A percentile compares a stretch with the other conserved stretches of the same genome.
Conservation (phyloP, 164 flowering plant genomes). For the Nymphaea thermarum region DNA sequence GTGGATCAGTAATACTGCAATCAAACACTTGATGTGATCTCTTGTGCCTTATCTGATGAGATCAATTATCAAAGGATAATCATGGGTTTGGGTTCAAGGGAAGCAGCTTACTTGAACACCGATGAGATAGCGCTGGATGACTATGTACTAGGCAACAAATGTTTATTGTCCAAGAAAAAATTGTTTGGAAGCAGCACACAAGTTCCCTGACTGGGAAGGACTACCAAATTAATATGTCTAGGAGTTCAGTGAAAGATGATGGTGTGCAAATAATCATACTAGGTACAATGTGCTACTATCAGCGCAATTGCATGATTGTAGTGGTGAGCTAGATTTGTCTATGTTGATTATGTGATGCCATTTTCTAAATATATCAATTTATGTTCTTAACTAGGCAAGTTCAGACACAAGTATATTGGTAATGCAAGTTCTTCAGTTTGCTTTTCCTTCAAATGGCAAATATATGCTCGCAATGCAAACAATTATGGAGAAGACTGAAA, state of each 20-base stretch:
- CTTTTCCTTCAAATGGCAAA: constrained; percentile 56
- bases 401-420: constrained; percentile 5
- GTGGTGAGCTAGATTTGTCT: constrained; percentile 25
- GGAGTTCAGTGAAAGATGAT: constrained; percentile 14
- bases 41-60: constrained; percentile 34
- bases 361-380: constrained; percentile 45
- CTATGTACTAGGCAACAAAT: not conserved
- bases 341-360: constrained; percentile 40
- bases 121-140: no score
- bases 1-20: constrained; percentile 64
- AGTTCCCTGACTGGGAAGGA: not conserved
- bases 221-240: constrained; percentile 1
- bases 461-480: constrained; percentile 53
- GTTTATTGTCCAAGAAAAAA: not conserved
- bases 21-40: constrained; percentile 45
- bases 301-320: constrained; percentile 37
- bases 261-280: constrained; percentile 35
- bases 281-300: constrained; percentile 64
- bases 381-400: constrained; percentile 26
- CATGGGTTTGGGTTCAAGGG: constrained; percentile 4
- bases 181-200: not conserved
- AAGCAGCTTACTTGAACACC: not conserved
- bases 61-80: constrained; percentile 9
- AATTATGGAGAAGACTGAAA: constrained; percentile 69
- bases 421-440: constrained; percentile 28